Evolutionary conservation across 768 basidiomycete species (phyloP), one percentile per base, ranked within the genome.

Genomic region (Kwoniella newhampshirensis): DNA sequence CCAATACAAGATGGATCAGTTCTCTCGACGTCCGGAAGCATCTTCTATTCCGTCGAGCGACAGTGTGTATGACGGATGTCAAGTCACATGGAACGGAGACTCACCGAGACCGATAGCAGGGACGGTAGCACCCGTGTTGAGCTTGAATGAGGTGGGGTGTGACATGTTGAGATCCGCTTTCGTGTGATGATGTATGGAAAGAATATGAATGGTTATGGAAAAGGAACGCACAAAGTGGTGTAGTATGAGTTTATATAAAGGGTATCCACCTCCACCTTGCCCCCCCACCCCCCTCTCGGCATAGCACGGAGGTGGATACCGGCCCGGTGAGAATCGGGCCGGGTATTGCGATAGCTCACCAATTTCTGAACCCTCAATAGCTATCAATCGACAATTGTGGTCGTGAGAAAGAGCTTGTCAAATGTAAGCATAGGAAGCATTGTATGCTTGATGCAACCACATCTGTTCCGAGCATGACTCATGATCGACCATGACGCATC

Each of bases 91-190:
- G n/a, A n/a, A n/a, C n/a, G 9, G 32, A 4, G 23, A 64, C 63
- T 54, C 87, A 4, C 89, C 90, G 35, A 90, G 80, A 37, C 90
- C 90, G 65, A 91, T 84, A 75, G 86, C 84, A 30, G 87, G 88
- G 63, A 91, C 79, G 48, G 75, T 63, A 37, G 79, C 78, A 2
- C 85, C 85, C 51, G 77, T 80, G 64, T 77, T 77, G 60, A 84
- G 78, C 15, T 75, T 64, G 59, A 82, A 66, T 9, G 53, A 46
- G 4, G 46, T 42, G 18, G 40, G 40, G 17, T 8, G 40, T n/a
- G 40, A 42, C 40, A 42, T 42, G 40, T 6, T 42, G 40, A 8
- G 17, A n/a, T 7, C 8, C 7, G 21, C 6, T 42, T n/a, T 42
- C 18, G 17, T 42, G 17, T 42, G n/a, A n/a, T 9, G 9, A 42